These are phyloP conservation scores for Penicillium sp. DNA, from an alignment of 2,329 filamentous ascomycete genomes.

Conservation along the genomic window DNA sequence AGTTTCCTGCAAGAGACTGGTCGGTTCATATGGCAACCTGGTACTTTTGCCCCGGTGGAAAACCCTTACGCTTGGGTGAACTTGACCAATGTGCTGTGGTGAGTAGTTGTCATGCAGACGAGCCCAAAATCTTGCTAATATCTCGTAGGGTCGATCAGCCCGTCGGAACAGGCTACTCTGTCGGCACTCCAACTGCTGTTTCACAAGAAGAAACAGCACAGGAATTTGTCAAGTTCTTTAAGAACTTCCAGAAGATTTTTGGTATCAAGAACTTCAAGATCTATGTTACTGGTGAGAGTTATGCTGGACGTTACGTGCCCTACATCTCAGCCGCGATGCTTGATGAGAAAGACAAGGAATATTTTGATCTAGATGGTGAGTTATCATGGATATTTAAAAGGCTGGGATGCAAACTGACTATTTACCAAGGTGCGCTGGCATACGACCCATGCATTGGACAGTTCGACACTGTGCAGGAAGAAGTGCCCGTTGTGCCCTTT, in stretches of 20 bases:
- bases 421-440: constrained; percentile 48
- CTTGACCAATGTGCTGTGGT: constrained; percentile 67
- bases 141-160: constrained; percentile 29
- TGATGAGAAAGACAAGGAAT: constrained; percentile 56
- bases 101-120: constrained; percentile 33
- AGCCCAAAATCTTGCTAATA: neutral
- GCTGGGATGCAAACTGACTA: neutral
- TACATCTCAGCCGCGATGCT: constrained; percentile 70
- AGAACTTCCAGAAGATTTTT: constrained; percentile 66
- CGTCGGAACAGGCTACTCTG: constrained; percentile 58
- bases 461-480: constrained; percentile 26
- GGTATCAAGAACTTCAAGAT: constrained; percentile 59
- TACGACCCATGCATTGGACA: constrained; percentile 58
- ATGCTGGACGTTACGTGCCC: constrained; percentile 61
- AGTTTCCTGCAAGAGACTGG: constrained; percentile 70
- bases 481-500: constrained; percentile 37
- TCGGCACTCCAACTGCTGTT: constrained; percentile 56
- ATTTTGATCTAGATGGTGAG: constrained; percentile 58
- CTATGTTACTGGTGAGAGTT: constrained; percentile 66
- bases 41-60: constrained; percentile 55
- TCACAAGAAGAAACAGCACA: constrained; percentile 59
- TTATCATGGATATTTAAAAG: neutral
- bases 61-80: constrained; percentile 69
- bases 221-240: constrained; percentile 70
- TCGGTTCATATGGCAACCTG: constrained; percentile 61